Evolutionary conservation across 1,139 yeast species (phyloP).

Genomic region (Debaryomyces fabryi): DNA sequence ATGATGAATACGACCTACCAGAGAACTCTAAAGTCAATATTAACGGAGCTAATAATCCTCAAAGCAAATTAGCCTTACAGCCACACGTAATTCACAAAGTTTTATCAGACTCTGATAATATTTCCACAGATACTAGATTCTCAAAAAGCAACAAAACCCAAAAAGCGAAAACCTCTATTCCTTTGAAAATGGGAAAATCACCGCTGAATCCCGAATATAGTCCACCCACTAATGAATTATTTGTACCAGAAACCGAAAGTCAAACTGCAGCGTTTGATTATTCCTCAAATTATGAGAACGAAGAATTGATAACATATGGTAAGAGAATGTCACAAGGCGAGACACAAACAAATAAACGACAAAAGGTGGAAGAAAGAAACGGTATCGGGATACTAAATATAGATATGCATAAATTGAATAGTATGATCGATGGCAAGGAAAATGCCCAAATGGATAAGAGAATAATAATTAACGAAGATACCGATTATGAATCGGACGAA

Average conservation of each 20-base stretch:
- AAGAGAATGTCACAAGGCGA: conserved; percentile 6
- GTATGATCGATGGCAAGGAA: background rate
- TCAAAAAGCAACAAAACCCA: background rate
- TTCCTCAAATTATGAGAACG: conserved; percentile 4
- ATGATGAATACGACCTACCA: conserved; percentile 16
- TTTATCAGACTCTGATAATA: background rate
- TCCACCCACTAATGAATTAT: background rate
- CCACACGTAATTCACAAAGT: conserved; percentile 2
- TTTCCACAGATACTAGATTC: background rate
- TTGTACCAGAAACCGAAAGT: conserved; percentile 7
- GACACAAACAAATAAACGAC: conserved; percentile 2
- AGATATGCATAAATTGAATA: conserved; percentile 1
- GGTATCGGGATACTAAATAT: conserved; percentile 2
- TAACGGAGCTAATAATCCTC: background rate
- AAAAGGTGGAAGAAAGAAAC: conserved; percentile 1
- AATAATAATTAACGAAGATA: conserved; percentile 20
- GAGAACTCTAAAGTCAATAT: background rate
- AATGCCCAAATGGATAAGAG: conserved; percentile 5
- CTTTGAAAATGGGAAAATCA: background rate
- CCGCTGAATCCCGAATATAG: background rate
- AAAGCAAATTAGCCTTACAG: conserved; percentile 1
- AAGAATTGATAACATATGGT: conserved; percentile 7
- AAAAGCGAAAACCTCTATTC: background rate
- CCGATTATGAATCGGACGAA: conserved; percentile 18
- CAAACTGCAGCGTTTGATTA: background rate